Conservation (phyloP, 2,329 filamentous ascomycete species). For the Passalora sequoiae region DNA sequence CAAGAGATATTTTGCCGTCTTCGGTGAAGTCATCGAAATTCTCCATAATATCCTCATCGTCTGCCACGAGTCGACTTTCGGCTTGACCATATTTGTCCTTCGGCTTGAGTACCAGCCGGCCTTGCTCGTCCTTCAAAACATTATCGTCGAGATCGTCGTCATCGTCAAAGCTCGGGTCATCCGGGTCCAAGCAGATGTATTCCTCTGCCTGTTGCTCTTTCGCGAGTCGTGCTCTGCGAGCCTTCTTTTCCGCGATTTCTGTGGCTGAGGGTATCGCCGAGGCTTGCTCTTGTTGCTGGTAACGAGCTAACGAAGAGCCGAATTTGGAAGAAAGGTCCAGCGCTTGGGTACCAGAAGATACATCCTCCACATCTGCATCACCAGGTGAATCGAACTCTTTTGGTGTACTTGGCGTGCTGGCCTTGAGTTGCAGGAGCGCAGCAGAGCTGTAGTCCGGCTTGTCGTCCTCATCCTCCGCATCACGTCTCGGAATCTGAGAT, state of each 20-base stretch:
- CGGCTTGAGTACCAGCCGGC: slow-evolving; percentile 44
- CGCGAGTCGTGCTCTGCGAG: slow-evolving; percentile 74
- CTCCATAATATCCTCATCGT: slow-evolving; percentile 90
- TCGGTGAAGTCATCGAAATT: slow-evolving; percentile 79
- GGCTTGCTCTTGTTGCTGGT: slow-evolving; percentile 31
- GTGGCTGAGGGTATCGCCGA: slow-evolving; percentile 68
- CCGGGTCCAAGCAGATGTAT: slow-evolving; percentile 60
- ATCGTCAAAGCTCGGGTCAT: slow-evolving; percentile 44
- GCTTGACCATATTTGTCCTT: slow-evolving; percentile 54
- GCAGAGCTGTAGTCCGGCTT: slow-evolving; percentile 80
- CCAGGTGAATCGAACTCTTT: slow-evolving; percentile 48
- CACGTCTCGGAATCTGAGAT: slow-evolving; percentile 44
- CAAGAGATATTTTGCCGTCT: slow-evolving; percentile 70
- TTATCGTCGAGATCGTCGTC: slow-evolving; percentile 40
- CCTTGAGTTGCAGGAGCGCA: slow-evolving; percentile 77
- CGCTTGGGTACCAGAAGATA: slow-evolving; percentile 42
- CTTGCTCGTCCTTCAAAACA: slow-evolving; percentile 38
- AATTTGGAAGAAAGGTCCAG: slow-evolving; percentile 52
- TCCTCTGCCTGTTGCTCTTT: slow-evolving; percentile 54
- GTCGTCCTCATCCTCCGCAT: slow-evolving; percentile 57
- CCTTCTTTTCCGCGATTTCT: slow-evolving; percentile 87
- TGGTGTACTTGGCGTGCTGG: slow-evolving; percentile 78
- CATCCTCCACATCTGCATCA: slow-evolving; percentile 37
- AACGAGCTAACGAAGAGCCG: slow-evolving; percentile 44
- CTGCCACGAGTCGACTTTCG: slow-evolving; percentile 68